These are phyloP conservation scores for Starmerella davenportii DNA, from an alignment of 805 yeast genomes.

Conservation along the genomic window DNA sequence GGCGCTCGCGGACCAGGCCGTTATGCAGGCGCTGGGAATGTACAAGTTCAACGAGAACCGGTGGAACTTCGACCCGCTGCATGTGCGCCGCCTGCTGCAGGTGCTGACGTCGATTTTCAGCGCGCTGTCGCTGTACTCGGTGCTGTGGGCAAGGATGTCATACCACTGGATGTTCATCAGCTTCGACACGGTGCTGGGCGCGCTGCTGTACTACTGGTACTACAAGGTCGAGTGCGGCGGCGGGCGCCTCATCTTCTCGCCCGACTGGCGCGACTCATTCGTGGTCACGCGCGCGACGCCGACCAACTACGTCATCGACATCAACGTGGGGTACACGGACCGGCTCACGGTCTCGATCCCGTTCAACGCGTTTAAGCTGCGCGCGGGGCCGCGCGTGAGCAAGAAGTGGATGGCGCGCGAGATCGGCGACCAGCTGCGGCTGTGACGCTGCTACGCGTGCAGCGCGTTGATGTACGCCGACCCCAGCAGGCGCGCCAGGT, in stretches of 20 bases:
- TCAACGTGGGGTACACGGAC: conserved; percentile 8
- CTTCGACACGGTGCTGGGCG: conserved; percentile 6
- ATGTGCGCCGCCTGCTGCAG: conserved; percentile 10
- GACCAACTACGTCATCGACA: conserved; percentile 9
- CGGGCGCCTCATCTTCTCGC: conserved; percentile 10
- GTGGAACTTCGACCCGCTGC: conserved; percentile 12
- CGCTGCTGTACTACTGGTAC: conserved; percentile 10
- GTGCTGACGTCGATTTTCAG: conserved; percentile 1
- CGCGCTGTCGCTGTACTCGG: conserved; percentile 6
- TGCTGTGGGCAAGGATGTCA: background rate
- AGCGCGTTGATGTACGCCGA: conserved; percentile 41
- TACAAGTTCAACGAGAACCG: conserved; percentile 9
- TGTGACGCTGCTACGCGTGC: background rate
- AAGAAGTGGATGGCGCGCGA: conserved; percentile 11
- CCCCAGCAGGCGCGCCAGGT: conserved; percentile 63
- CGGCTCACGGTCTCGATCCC: conserved; percentile 8
- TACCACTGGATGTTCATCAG: conserved; percentile 9
- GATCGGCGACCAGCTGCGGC: conserved; percentile 3
- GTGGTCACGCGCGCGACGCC: conserved; percentile 4
- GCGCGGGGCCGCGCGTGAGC: conserved; percentile 5
- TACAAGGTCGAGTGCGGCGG: conserved; percentile 11
- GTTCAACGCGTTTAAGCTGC: conserved; percentile 5
- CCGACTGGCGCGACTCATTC: conserved; percentile 13
- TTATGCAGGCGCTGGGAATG: conserved; percentile 6
- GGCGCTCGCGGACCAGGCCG: conserved; percentile 4